A percentile compares a stretch with the other conserved stretches of the same genome.
phyloP scores from a whole-genome alignment of 2,329 filamentous ascomycete genomes.

The Xylariales sp. region DNA sequence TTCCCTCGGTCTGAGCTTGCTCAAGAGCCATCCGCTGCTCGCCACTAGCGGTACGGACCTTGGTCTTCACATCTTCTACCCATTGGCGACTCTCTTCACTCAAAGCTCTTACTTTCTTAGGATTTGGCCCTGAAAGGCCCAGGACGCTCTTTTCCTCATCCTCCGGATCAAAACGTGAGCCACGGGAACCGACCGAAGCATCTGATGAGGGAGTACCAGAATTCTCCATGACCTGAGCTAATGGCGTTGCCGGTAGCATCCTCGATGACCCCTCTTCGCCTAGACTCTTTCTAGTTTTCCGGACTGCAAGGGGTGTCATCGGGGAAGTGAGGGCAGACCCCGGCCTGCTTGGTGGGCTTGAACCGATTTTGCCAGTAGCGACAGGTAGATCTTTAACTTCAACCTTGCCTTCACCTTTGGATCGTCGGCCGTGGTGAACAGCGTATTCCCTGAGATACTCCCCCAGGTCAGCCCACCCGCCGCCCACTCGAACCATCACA shows the following conservation, averaged over 20 bases:
- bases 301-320: constrained; percentile 47
- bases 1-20: constrained; percentile 26
- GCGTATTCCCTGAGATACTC: constrained; percentile 95
- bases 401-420: constrained; percentile 48
- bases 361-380: constrained; percentile 26
- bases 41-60: constrained; percentile 66
- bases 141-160: constrained; percentile 56
- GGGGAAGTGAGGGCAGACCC: constrained; percentile 33
- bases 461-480: constrained; percentile 95
- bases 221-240: constrained; percentile 24
- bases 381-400: constrained; percentile 51
- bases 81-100: constrained; percentile 71
- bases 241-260: constrained; percentile 39
- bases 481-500: constrained; percentile 96
- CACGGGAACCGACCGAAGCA: constrained; percentile 37
- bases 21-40: constrained; percentile 37
- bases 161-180: constrained; percentile 31
- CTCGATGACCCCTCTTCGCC: constrained; percentile 30
- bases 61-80: constrained; percentile 80
- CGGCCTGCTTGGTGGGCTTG: constrained; percentile 38
- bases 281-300: constrained; percentile 47
- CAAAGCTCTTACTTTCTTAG: constrained; percentile 59
- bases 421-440: constrained; percentile 78
- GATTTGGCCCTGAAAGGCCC: constrained; percentile 66
- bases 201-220: constrained; percentile 41